Base-by-base conservation (phyloP, 805 yeast species). In the Candida argentea region DNA sequence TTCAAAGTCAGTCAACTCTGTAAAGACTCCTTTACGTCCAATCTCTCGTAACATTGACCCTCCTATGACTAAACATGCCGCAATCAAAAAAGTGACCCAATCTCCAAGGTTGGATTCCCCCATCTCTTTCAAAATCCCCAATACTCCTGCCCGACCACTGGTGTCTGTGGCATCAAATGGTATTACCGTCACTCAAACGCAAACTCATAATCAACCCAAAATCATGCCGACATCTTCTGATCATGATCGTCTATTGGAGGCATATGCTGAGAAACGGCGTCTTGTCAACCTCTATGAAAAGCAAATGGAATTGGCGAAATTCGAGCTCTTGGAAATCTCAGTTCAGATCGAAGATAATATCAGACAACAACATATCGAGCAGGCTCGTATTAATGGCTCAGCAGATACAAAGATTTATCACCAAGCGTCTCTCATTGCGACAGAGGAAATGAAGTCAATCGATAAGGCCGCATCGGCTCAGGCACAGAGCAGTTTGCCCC, bases 241-340 rank as follows among this genome's bases (percentile, higher is more conserved):
- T n/a, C n/a, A n/a, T n/a, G n/a, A 18, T 10, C 23, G 25, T 13
- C 39, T 55, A n/a, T 28, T 52, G 5, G 38, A 46, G 4, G 30
- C 35, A 20, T 54, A 48, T 31, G 73, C 80, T 0, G 40, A 63
- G 2, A 74, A 75, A 41, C 77, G 73, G 40, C 58, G 75, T 34
- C 62, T 62, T 31, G 61, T 74, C 6, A 35, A 60, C 11, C 77
- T 72, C 27, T 43, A 70, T 32, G 67, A 65, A 39, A 49, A 56
- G n/a, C 57, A 57, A 19, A 43, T 60, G 29, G 53, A 55, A 9
- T 22, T 32, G 5, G 38, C 56, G 18, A 52, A 56, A 34, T 42
- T 45, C 16, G 59, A 59, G 36, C 45, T 73, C n/a, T 42, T 52
- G 10, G 47, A 46, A 20, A 46, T 50, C 6, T 46, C 50, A 26